phyloP scores from a whole-genome alignment of 768 basidiomycete species.

The Pleurotus giganteus region DNA sequence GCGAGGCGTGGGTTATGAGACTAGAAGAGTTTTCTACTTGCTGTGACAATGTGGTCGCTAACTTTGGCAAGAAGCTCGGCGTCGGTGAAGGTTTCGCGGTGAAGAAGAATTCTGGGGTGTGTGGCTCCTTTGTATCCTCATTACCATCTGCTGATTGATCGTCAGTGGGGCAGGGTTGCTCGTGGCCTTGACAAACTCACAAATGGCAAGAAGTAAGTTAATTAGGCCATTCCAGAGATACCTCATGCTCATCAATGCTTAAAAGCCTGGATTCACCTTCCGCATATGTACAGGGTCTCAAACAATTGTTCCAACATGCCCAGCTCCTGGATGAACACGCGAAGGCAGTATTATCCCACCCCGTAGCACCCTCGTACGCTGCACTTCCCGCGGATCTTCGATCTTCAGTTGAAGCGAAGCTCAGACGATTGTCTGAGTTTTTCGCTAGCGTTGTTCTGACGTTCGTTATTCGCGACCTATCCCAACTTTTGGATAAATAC shows the following conservation, averaged over 20 bases:
- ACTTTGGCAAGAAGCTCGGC: conserved; percentile 85
- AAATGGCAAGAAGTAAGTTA: conserved; percentile 81
- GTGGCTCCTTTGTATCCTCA: neutral
- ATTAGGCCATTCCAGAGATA: neutral
- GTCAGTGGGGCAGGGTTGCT: conserved; percentile 65
- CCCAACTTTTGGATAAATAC: conserved; percentile 87
- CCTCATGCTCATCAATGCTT: conserved; percentile 16
- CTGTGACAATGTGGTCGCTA: conserved; percentile 77
- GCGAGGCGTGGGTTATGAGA: conserved; percentile 72
- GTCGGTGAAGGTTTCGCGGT: conserved; percentile 85
- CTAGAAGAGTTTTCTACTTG: conserved; percentile 79
- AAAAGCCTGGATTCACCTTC: conserved; percentile 84
- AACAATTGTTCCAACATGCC: conserved; percentile 66
- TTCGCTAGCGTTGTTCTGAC: conserved; percentile 86
- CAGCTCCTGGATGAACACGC: conserved; percentile 90
- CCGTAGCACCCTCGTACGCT: conserved; percentile 69
- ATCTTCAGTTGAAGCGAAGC: conserved; percentile 62
- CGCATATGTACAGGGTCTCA: conserved; percentile 75
- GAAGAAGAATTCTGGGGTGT: conserved; percentile 52
- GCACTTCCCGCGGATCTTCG: conserved; percentile 67
- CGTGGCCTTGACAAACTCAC: conserved; percentile 82
- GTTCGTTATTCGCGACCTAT: conserved; percentile 86
- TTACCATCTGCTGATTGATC: neutral
- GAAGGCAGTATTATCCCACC: conserved; percentile 63
- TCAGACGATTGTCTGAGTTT: conserved; percentile 86